Conservation (phyloP, 306 rosid genomes). For the Cucumis cinereus region DNA sequence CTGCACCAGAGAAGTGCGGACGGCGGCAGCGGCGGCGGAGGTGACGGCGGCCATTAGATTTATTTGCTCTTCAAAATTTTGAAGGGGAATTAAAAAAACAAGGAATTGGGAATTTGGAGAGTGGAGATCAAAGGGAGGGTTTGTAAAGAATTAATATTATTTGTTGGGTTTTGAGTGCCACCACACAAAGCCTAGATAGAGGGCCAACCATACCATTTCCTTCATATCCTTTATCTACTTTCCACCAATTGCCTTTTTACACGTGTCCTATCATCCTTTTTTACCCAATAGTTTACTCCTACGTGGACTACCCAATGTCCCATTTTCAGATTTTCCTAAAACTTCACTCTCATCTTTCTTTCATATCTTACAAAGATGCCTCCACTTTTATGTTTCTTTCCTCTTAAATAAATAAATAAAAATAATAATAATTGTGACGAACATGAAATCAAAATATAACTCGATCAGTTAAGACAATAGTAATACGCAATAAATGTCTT, state of each 20-base stretch:
- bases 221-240: constrained; percentile 50
- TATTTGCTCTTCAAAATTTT: not conserved
- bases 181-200: constrained; percentile 44
- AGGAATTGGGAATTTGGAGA: not conserved
- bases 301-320: not conserved
- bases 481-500: no score
- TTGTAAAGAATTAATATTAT: constrained; percentile 26
- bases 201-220: constrained; percentile 29
- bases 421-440: no score
- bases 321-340: not conserved
- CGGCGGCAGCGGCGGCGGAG: constrained; percentile 39
- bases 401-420: no score
- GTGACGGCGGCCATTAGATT: constrained; percentile 62
- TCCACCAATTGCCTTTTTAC: constrained; percentile 30
- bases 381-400: not conserved
- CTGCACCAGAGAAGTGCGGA: constrained; percentile 37
- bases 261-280: constrained; percentile 38
- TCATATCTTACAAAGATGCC: not conserved
- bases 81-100: not conserved
- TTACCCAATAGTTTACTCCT: not conserved
- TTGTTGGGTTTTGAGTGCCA: constrained; percentile 13
- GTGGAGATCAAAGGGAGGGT: constrained; percentile 7
- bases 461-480: no score
- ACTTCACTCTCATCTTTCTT: not conserved
- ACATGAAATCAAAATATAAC: no score